These are phyloP conservation scores for Papiliotrema nemorosa DNA, from an alignment of 1,284 basidiomycete species.

Conservation along the genomic window DNA sequence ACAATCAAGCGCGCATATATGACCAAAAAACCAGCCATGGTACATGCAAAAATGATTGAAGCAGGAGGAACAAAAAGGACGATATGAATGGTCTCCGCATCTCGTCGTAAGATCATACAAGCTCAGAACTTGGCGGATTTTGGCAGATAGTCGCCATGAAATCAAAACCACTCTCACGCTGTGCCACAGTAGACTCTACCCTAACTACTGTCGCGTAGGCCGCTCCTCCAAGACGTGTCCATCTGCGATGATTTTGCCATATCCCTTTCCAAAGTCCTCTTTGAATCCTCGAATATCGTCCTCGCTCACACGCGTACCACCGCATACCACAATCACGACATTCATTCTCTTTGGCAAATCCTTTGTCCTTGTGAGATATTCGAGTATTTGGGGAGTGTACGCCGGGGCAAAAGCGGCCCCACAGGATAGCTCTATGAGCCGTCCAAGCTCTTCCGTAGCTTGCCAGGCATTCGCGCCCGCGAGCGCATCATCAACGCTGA, in stretches of 20 bases:
- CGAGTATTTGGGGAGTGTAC: not conserved
- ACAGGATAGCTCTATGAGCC: slow-evolving; percentile 3
- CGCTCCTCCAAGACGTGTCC: not conserved
- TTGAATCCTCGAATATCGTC: not conserved
- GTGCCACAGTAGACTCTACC: too few relatives aligned
- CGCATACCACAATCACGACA: slow-evolving; percentile 2
- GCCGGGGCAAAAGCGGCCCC: slow-evolving; percentile 3
- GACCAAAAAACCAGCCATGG: too few relatives aligned
- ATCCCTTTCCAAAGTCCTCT: slow-evolving; percentile 2
- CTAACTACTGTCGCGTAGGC: too few relatives aligned
- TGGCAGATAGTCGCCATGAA: too few relatives aligned
- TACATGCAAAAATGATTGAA: too few relatives aligned
- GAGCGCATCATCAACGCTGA: slow-evolving; percentile 2
- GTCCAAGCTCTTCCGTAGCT: not conserved
- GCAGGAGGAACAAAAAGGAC: too few relatives aligned
- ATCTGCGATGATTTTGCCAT: slow-evolving; percentile 1
- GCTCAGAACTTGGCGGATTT: too few relatives aligned
- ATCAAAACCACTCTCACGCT: too few relatives aligned
- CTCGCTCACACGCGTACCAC: not conserved
- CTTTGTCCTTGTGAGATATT: not conserved
- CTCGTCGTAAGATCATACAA: too few relatives aligned
- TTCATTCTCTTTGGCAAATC: too few relatives aligned
- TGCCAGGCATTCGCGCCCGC: slow-evolving; percentile 4
- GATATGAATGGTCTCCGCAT: too few relatives aligned
- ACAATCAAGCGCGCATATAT: too few relatives aligned